Evolutionary conservation across 2,329 filamentous ascomycete genomes (phyloP), one percentile per base, ranked within the genome.

Genomic region (Calonectria multiphialidica): DNA sequence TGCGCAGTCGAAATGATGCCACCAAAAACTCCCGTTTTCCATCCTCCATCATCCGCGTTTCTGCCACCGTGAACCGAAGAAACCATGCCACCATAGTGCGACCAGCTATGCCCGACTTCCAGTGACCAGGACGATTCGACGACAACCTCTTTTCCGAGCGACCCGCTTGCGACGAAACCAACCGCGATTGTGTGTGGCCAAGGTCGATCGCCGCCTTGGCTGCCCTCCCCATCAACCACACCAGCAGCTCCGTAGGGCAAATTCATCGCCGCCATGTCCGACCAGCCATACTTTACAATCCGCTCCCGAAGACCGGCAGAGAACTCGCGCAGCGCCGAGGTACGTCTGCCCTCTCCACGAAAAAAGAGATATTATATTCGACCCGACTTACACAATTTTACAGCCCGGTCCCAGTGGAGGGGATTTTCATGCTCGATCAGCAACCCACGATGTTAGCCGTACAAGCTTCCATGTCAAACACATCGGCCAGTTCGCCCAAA

Each of bases 391-490:
- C 73, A 78, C 49, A 15, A 35, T 61, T 59, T 69, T 16, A 23
- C 59, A 79, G 78, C 62, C 73, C 63, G 70, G 67, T 45, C 45
- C 70, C 12, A 74, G 71, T 50, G 72, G 72, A 68, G 75, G 73
- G 33, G 80, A 81, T 49, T 76, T 77, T 12, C 74, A 77, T 72
- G 74, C 80, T 21, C 82, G 81, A 75, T 83, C 82, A 50, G 82
- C 88, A 23, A 91, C 89, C 16, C 89, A 91, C 78, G 89, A 91
- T 78, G 89, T 87, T 55, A 89, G 89, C 77, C 88, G 89, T 49
- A 88, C 90, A 4, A 90, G 84, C 82, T 90, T 89, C 73, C 89
- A 91, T 79, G 86, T 91, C 64, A 90, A 90, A 80, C 85, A 90
- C 71, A 84, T 91, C 49, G 85, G 87, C 61, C 85, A 87, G 68